A percentile compares a stretch with the other conserved stretches of the same genome.
These are phyloP conservation scores for Fusarium dlaminii DNA, from an alignment of 2,329 filamentous ascomycete genomes.

Conservation along the genomic window DNA sequence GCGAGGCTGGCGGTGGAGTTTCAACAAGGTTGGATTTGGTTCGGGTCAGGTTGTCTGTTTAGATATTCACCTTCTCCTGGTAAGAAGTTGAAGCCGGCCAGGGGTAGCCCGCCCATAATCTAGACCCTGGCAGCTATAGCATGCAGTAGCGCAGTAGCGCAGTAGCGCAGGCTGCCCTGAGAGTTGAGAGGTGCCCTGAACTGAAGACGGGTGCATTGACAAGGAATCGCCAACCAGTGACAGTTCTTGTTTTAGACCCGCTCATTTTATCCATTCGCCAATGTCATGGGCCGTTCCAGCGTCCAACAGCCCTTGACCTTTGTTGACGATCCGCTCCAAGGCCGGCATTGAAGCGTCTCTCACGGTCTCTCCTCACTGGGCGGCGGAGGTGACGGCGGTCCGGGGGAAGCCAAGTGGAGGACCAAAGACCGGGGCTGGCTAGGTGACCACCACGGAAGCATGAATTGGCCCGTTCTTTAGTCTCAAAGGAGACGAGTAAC, in stretches of 20 bases:
- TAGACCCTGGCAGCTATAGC: conserved; percentile 29
- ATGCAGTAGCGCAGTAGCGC: conserved; percentile 22
- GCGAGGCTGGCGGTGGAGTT: conserved; percentile 38
- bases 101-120: conserved; percentile 31
- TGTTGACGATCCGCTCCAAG: conserved; percentile 31
- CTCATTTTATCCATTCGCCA: conserved; percentile 29
- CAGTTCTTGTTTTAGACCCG: conserved; percentile 1
- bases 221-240: conserved; percentile 15
- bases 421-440: conserved; percentile 21
- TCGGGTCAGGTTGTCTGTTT: conserved; percentile 28
- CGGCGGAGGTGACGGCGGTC: conserved; percentile 13
- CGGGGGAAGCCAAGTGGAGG: conserved; percentile 16
- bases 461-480: conserved; percentile 26
- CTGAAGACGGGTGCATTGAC: conserved; percentile 29
- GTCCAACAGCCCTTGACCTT: conserved; percentile 9
- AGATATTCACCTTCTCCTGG: conserved; percentile 17
- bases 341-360: conserved; percentile 7
- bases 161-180: conserved; percentile 11
- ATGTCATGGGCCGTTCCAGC: conserved; percentile 22
- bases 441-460: conserved; percentile 28
- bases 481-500: conserved; percentile 12
- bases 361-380: conserved; percentile 7
- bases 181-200: conserved; percentile 31
- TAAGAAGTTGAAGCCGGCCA: conserved; percentile 35
- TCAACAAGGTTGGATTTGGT: conserved; percentile 11